Percentiles rank a stretch among this genome's conserved stretches.
These are phyloP conservation scores for Phytophthora nicotianae DNA, from an alignment of 352 stramenopile species.

Conservation along the genomic window DNA sequence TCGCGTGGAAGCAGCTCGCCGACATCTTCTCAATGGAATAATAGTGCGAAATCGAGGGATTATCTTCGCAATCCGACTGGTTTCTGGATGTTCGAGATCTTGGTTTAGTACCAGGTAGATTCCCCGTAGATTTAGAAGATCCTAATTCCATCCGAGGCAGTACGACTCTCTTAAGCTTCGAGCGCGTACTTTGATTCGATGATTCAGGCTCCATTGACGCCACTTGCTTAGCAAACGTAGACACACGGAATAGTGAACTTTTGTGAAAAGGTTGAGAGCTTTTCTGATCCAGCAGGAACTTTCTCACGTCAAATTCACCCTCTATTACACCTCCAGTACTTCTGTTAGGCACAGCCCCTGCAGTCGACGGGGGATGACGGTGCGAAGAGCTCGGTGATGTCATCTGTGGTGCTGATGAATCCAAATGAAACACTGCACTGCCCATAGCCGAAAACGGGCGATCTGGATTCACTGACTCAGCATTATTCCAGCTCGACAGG, in stretches of 20 bases:
- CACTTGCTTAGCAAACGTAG: slow-evolving; percentile 32
- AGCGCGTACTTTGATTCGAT: neutral
- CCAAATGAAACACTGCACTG: slow-evolving; percentile 16
- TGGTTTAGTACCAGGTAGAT: slow-evolving; percentile 9
- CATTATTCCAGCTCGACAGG: neutral
- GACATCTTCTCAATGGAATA: slow-evolving; percentile 82
- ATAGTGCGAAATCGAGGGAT: slow-evolving; percentile 59
- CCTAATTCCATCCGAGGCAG: slow-evolving; percentile 46
- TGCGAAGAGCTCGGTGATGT: slow-evolving; percentile 8
- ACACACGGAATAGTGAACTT: slow-evolving; percentile 61
- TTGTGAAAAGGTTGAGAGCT: slow-evolving; percentile 53
- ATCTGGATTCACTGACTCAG: neutral
- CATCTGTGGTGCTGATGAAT: slow-evolving; percentile 11
- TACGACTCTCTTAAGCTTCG: slow-evolving; percentile 38
- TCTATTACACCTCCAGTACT: slow-evolving; percentile 1
- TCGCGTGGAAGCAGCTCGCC: slow-evolving; percentile 71
- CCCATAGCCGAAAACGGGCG: slow-evolving; percentile 52
- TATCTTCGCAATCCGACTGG: slow-evolving; percentile 38
- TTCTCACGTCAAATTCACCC: slow-evolving; percentile 65
- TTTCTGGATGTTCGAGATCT: neutral
- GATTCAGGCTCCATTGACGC: slow-evolving; percentile 15
- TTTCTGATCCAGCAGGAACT: slow-evolving; percentile 74
- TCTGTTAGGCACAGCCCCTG: slow-evolving; percentile 1
- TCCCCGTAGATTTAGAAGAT: slow-evolving; percentile 26
- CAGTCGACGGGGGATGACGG: slow-evolving; percentile 10